These are phyloP conservation scores for Fermentozyma sake DNA, from an alignment of 1,139 yeast genomes.

Conservation along the genomic window DNA sequence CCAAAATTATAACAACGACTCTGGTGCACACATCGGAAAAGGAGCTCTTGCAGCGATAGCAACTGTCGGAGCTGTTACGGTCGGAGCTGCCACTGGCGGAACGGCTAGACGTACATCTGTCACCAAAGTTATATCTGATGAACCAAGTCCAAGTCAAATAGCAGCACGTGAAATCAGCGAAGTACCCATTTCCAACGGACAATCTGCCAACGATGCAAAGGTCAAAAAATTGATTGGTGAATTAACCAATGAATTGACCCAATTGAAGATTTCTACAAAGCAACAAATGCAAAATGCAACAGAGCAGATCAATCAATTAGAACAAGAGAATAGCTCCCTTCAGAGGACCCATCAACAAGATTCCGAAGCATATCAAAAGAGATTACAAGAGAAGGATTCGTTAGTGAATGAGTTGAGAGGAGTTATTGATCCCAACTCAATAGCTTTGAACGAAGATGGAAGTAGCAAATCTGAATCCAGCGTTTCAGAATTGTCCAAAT, in stretches of 20 bases:
- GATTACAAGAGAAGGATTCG: constrained; percentile 30
- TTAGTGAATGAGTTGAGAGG: constrained; percentile 33
- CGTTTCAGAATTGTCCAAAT: constrained; percentile 33
- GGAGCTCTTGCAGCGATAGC: no score
- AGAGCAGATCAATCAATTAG: constrained; percentile 44
- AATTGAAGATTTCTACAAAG: constrained; percentile 43
- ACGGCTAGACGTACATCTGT: no score
- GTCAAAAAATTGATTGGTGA: constrained; percentile 36
- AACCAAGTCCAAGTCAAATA: no score
- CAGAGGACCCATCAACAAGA: constrained; percentile 15
- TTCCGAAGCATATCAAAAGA: constrained; percentile 16
- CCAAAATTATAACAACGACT: no score
- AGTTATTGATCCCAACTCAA: constrained; percentile 29
- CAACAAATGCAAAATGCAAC: constrained; percentile 53
- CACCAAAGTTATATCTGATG: no score
- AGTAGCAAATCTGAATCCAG: constrained; percentile 11
- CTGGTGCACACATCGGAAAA: no score
- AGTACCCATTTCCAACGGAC: no score
- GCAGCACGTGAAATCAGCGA: no score
- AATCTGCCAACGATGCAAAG: constrained; percentile 19
- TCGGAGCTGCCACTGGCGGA: no score
- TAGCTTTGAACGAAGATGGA: constrained; percentile 17
- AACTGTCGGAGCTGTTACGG: no score
- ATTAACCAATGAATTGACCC: constrained; percentile 44
- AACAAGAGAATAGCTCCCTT: constrained; percentile 35